phyloP scores from a whole-genome alignment of 2,329 filamentous ascomycete genomes.

The Neonectria sp. region DNA sequence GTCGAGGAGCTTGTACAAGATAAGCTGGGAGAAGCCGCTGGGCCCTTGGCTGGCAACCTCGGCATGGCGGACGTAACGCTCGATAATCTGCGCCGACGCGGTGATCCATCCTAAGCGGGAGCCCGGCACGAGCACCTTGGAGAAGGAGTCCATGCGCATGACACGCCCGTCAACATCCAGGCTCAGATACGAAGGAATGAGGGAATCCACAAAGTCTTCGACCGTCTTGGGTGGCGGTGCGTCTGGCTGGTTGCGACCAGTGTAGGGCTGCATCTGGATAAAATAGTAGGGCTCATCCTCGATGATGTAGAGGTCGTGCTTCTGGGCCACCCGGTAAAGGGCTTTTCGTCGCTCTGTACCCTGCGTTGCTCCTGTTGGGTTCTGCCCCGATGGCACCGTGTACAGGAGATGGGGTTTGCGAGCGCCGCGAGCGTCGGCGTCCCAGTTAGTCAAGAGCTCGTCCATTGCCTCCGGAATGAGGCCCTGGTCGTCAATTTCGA shows the following conservation, averaged over 20 bases:
- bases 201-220: conserved; percentile 78
- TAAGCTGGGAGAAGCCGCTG: conserved; percentile 85
- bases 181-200: conserved; percentile 79
- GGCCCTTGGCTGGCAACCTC: conserved; percentile 91
- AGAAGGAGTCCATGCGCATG: conserved; percentile 92
- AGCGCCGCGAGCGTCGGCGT: conserved; percentile 58
- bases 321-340: conserved; percentile 84
- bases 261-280: conserved; percentile 87
- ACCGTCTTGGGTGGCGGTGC: conserved; percentile 72
- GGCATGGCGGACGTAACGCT: conserved; percentile 85
- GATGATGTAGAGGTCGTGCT: conserved; percentile 88
- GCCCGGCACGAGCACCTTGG: conserved; percentile 90
- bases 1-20: conserved; percentile 91
- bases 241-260: conserved; percentile 64
- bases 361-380: conserved; percentile 91
- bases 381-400: conserved; percentile 83
- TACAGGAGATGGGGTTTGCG: conserved; percentile 71
- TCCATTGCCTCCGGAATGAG: conserved; percentile 68
- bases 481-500: conserved; percentile 68
- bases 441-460: conserved; percentile 65
- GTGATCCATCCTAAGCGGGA: conserved; percentile 91
- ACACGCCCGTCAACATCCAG: conserved; percentile 91
- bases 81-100: conserved; percentile 85
- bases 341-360: conserved; percentile 75
- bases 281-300: conserved; percentile 98